Evolutionary conservation across 768 basidiomycete species (phyloP), one percentile per base, ranked within the genome.

Genomic region (Scleroderma bovista): DNA sequence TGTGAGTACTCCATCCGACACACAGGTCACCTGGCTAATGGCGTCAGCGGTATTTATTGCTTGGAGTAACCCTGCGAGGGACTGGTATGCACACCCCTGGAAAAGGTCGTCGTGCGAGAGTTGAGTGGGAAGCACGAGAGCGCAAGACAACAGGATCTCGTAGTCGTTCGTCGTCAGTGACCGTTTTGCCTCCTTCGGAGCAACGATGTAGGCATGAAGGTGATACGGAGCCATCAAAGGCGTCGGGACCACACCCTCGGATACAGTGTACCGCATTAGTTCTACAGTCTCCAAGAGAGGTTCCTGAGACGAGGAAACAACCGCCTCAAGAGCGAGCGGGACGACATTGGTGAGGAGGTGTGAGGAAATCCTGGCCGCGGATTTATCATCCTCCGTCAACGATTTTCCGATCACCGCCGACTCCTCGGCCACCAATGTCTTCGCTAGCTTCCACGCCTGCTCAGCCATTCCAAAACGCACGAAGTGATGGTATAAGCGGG

Each of bases 131-230:
- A 62, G 50, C 6, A 68, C 66, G 12, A 62, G 56, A 7, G 75
- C 72, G 24, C 70, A 71, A 1, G 76, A 55, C 16, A 86, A 55
- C 7, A 73, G 59, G 2, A 51, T 45, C 37, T 75, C 74, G 70
- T 79, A 77, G 34, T 82, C 79, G 7, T 63, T 54, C 0, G 55
- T 3, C 1, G 57, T 53, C 39, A 83, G 68, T 4, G 68, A 63
- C 24, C 38, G 52, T 37, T 44, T 43, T 0, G 61, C 60, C 62
- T 16, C 58, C 57, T 53, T 53, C 44, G 55, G 69, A 62, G 73
- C 61, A n/a, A 67, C 54, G 48, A 65, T 65, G 58, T 81, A 83
- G 12, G 75, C 60, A 32, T 77, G 67, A 26, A 84, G 61, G 52
- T 74, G 67, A 47, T 68, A 64, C 7, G 66, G 61, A 2, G 72